Base-by-base conservation (phyloP, 129 eudicot genomes). In the Flaveria brownii region DNA sequence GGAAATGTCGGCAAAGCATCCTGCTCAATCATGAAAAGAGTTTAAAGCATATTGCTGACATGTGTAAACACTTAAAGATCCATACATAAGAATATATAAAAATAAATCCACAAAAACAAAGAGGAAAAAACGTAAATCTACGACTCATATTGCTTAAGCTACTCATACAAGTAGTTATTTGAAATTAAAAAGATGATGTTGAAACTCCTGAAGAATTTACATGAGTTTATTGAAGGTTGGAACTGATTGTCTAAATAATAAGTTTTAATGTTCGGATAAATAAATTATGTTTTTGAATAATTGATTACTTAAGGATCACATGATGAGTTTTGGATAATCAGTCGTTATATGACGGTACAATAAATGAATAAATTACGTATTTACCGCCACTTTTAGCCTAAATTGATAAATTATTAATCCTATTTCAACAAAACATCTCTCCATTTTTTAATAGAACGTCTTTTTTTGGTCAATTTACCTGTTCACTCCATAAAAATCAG, bases 1-100 rank as follows among this genome's bases (percentile, higher is more conserved):
- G 98, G 97, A 84, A 94, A 94, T 71, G 98, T 94, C 10, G 98
- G 97, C 73, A 94, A 80, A 70, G 97, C 88, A 87, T 94, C 98
- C 97, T 93, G 84, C 18, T 55, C 78, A 36, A 49, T 75, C 79
- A 73, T 65, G 33, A 22, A 80, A 26, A 80, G 0, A 6, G 83
- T 51, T 46, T 23, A 68, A 51, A 54, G 39, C 63, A 30, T 33
- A 63, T 30, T 11, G 33, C 11, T 75, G 49, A 75, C 45, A 70
- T 47, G 45, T 47, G 28, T 46, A 46, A 75, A 45, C 33, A 62
- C 47, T 61, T 11, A 43, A 65, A 65, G 43, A 50, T 70, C n/a
- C 1, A 1, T 23, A 60, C 28, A 66, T 66, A 36, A 16, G 30
- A n/a, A 15, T 13, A 74, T 50, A 51, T 6, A 54, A 22, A 47